Evolutionary conservation across 2,329 filamentous ascomycete species (phyloP).

Genomic region (Colletotrichum tanaceti): DNA sequence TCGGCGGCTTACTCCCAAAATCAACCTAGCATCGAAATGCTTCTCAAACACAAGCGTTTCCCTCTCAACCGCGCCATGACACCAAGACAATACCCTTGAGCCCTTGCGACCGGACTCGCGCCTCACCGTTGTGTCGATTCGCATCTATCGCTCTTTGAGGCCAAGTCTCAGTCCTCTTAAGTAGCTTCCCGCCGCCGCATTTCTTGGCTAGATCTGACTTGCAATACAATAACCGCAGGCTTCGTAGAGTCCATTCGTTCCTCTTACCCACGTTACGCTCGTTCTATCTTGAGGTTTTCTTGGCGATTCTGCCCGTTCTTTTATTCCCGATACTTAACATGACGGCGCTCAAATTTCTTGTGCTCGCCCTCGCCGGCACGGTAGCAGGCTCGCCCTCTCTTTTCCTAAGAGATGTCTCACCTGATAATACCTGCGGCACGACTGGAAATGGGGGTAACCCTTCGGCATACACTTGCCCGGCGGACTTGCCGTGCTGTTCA

Average conservation of each 20-base stretch:
- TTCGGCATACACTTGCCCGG: conserved; percentile 25
- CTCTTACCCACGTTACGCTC: not conserved
- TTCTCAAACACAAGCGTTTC: conserved; percentile 12
- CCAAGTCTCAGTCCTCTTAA: conserved; percentile 19
- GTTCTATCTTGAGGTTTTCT: conserved; percentile 2
- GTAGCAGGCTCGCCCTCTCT: conserved; percentile 24
- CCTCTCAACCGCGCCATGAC: conserved; percentile 17
- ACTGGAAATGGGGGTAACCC: conserved; percentile 32
- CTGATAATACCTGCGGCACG: conserved; percentile 35
- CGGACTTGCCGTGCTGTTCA: conserved; percentile 45
- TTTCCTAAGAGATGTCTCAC: conserved; percentile 15
- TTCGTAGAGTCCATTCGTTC: conserved; percentile 8
- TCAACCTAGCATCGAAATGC: conserved; percentile 16
- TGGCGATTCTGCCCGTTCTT: not conserved
- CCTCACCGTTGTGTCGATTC: conserved; percentile 26
- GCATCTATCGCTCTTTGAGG: conserved; percentile 4
- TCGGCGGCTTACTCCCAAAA: conserved; percentile 8
- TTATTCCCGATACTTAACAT: not conserved
- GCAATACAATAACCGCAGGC: not conserved
- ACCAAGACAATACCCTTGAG: conserved; percentile 4
- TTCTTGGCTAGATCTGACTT: conserved; percentile 18
- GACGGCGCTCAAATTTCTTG: conserved; percentile 12
- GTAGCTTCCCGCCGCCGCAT: conserved; percentile 4
- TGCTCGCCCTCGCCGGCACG: conserved; percentile 10
- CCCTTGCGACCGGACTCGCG: not conserved